phyloP scores from a whole-genome alignment of 2,329 filamentous ascomycete species.

The Hortaea sp. region DNA sequence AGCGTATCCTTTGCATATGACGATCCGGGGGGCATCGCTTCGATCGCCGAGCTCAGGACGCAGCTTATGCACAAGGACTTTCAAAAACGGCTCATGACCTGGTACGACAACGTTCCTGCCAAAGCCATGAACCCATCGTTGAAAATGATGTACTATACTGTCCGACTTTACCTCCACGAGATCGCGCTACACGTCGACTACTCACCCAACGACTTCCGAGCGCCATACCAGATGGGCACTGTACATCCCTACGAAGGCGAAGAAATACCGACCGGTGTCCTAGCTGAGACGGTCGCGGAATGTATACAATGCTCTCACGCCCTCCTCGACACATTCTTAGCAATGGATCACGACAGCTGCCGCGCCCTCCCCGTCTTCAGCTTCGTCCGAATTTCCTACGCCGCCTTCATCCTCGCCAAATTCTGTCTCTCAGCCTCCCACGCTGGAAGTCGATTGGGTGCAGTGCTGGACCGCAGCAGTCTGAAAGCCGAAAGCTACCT shows the following conservation, averaged over 20 bases:
- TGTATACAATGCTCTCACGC: slow-evolving; percentile 57
- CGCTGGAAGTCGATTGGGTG: slow-evolving; percentile 56
- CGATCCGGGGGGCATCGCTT: slow-evolving; percentile 44
- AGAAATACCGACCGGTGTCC: slow-evolving; percentile 40
- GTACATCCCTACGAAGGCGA: slow-evolving; percentile 27
- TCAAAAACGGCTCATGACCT: slow-evolving; percentile 54
- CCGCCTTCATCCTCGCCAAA: slow-evolving; percentile 62
- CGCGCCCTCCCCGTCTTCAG: slow-evolving; percentile 60
- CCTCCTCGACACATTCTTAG: slow-evolving; percentile 55
- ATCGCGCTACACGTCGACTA: slow-evolving; percentile 59
- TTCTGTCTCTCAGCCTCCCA: slow-evolving; percentile 59
- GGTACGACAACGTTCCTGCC: slow-evolving; percentile 42
- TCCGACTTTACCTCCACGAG: slow-evolving; percentile 68
- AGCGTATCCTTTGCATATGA: slow-evolving; percentile 57
- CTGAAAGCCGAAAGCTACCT: slow-evolving; percentile 59
- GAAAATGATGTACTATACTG: slow-evolving; percentile 52
- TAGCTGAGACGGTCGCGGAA: slow-evolving; percentile 57
- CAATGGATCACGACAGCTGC: slow-evolving; percentile 48
- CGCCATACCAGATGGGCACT: slow-evolving; percentile 38
- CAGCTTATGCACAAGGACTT: slow-evolving; percentile 57
- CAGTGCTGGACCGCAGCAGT: slow-evolving; percentile 57
- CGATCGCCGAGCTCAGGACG: slow-evolving; percentile 52
- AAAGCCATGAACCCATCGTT: slow-evolving; percentile 43
- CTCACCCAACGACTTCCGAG: slow-evolving; percentile 42
- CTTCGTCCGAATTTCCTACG: slow-evolving; percentile 63